Evolutionary conservation across 1,284 basidiomycete species (phyloP).

Genomic region (Fomes fomentarius): DNA sequence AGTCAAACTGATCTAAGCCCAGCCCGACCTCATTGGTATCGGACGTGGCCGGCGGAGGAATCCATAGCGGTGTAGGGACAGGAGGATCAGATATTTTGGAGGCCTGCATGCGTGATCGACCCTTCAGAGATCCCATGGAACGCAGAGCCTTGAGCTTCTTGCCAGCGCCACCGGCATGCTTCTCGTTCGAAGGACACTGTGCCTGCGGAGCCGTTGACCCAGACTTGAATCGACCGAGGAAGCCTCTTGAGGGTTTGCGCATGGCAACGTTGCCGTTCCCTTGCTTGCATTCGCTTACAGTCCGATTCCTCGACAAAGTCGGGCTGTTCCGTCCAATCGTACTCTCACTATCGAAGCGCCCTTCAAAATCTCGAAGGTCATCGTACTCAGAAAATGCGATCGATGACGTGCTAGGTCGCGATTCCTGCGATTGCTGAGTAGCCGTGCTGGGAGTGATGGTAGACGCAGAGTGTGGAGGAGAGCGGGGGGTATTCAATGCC

Average conservation of each 20-base stretch:
- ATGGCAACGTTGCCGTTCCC: conserved; percentile 35
- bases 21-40: conserved; percentile 56
- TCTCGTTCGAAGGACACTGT: conserved; percentile 43
- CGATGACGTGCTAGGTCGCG: conserved; percentile 36
- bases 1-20: conserved; percentile 60
- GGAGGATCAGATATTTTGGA: conserved; percentile 25
- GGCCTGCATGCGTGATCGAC: conserved; percentile 42
- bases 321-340: conserved; percentile 55
- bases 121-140: conserved; percentile 79
- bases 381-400: conserved; percentile 82
- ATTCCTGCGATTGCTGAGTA: conserved; percentile 35
- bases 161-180: conserved; percentile 37
- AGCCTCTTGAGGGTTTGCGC: conserved; percentile 66
- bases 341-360: conserved; percentile 78
- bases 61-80: conserved; percentile 38
- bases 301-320: conserved; percentile 37
- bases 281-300: conserved; percentile 38
- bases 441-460: conserved; percentile 15
- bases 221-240: conserved; percentile 63
- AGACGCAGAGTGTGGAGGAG: conserved; percentile 16
- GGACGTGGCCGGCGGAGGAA: conserved; percentile 47
- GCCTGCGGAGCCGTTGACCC: conserved; percentile 37
- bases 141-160: conserved; percentile 72
- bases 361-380: conserved; percentile 81
- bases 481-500: conserved; percentile 11